Base-by-base conservation (phyloP, 1,139 yeast species). In the Suhomyces maxii region DNA sequence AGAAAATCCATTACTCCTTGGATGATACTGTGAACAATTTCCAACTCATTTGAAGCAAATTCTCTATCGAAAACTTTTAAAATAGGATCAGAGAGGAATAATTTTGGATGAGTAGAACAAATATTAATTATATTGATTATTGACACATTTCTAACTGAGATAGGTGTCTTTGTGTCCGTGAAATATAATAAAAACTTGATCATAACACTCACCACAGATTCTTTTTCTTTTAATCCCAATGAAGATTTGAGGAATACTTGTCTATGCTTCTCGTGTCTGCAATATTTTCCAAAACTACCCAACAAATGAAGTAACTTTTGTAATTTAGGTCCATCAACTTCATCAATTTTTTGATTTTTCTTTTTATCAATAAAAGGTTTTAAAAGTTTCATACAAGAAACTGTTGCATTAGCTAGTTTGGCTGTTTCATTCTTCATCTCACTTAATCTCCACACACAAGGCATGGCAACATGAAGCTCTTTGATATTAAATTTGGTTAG, bases 401-500 rank as follows among this genome's bases (percentile, higher is more conserved):
- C 64, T 12, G 86, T 76, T 0, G 89, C 89, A 54, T 74, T 81
- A 0, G 82, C 79, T 8, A 87, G 56, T 51, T 79, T 79, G 0
- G 60, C 50, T 0, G 78, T 73, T 49, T 79, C 81, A 1, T 72
- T 68, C 37, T 71, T 69, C 54, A 77, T 64, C 9, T 55, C 60
- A 6, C 86, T 71, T 1, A 86, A 67, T 8, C 64, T 64, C 85
- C 89, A 82, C 6, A 81, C 65, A 47, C 88, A 74, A 2, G 90
- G 88, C 58, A 87, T 76, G 0, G 90, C 95, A 53, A 83, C 83
- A 26, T 79, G 80, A 11, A 88, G 63, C 54, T 86, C 91, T 47
- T 63, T 70, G 0, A 75, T 71, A 44, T 74, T 77, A 60, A 84
- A 77, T 51, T 77, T 84, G 2, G 90, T 83, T 39, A 89, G 61